Conservation (phyloP, 83 land plant species). For the Picea abies region DNA sequence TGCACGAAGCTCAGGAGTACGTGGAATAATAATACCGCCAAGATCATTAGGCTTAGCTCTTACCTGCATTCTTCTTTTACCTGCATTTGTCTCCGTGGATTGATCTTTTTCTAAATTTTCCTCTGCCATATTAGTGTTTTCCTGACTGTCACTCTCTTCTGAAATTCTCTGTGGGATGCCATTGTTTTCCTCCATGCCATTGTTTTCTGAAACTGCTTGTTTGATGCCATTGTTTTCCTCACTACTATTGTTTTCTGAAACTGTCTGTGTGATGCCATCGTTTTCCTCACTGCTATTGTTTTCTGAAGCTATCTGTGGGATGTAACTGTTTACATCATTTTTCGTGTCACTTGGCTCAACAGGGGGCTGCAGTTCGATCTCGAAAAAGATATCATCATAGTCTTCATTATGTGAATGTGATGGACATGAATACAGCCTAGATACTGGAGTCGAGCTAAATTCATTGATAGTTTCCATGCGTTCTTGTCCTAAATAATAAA, state of each 20-base stretch:
- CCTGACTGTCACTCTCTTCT: not conserved
- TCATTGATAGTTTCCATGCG: not conserved
- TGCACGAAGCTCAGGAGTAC: not conserved
- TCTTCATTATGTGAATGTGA: not conserved
- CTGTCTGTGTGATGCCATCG: not conserved
- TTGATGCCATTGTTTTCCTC: not conserved
- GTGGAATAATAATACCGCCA: not conserved
- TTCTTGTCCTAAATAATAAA: not conserved
- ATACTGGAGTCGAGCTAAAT: not conserved
- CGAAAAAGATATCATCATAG: not conserved
- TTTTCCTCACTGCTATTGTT: not conserved
- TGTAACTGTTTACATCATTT: not conserved
- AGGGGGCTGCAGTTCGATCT: not conserved
- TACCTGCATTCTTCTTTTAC: not conserved
- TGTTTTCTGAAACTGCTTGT: not conserved
- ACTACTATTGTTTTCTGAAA: not conserved
- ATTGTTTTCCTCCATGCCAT: not conserved
- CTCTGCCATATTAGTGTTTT: not conserved
- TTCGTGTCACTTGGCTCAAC: not conserved
- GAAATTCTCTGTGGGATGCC: not conserved
- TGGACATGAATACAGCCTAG: not conserved
- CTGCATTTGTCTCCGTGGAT: not conserved
- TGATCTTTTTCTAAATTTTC: not conserved
- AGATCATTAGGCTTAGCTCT: not conserved
- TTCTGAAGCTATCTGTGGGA: not conserved